These are phyloP conservation scores for Prototheca cutis DNA, from an alignment of 163 green algal genomes.

Conservation along the genomic window DNA sequence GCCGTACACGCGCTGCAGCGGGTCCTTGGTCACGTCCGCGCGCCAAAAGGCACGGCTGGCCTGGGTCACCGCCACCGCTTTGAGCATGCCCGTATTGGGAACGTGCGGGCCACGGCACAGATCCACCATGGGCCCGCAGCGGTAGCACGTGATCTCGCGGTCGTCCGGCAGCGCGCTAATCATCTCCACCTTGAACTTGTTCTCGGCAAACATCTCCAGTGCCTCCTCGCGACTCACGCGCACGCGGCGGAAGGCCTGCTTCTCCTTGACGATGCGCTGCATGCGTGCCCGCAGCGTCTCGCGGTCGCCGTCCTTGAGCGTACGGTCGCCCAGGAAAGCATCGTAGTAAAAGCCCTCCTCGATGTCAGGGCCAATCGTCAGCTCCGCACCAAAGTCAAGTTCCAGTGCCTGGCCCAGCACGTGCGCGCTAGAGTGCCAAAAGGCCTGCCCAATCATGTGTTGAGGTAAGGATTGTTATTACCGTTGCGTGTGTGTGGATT, in stretches of 20 bases:
- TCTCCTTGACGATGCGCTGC: slow-evolving; percentile 70
- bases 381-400: slow-evolving; percentile 82
- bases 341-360: slow-evolving; percentile 97
- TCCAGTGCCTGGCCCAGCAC: slow-evolving; percentile 91
- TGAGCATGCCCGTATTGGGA: slow-evolving; percentile 76
- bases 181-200: slow-evolving; percentile 99
- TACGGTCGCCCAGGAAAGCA: slow-evolving; percentile 80
- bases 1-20: slow-evolving; percentile 84
- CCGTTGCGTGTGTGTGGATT: no score
- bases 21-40: slow-evolving; percentile 66
- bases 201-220: slow-evolving; percentile 91
- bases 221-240: slow-evolving; percentile 86
- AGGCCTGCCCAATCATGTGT: slow-evolving; percentile 84
- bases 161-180: slow-evolving; percentile 72
- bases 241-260: slow-evolving; percentile 84
- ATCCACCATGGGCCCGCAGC: slow-evolving; percentile 91
- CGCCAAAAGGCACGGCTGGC: slow-evolving; percentile 85
- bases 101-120: slow-evolving; percentile 90
- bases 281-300: slow-evolving; percentile 65
- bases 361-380: slow-evolving; percentile 89
- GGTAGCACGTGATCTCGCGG: slow-evolving; percentile 83
- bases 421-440: slow-evolving; percentile 94
- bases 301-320: slow-evolving; percentile 57
- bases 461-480: no score
- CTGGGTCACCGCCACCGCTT: slow-evolving; percentile 60